Conservation (phyloP, 2,329 filamentous ascomycete species). For the Pseudocercospora vitis region DNA sequence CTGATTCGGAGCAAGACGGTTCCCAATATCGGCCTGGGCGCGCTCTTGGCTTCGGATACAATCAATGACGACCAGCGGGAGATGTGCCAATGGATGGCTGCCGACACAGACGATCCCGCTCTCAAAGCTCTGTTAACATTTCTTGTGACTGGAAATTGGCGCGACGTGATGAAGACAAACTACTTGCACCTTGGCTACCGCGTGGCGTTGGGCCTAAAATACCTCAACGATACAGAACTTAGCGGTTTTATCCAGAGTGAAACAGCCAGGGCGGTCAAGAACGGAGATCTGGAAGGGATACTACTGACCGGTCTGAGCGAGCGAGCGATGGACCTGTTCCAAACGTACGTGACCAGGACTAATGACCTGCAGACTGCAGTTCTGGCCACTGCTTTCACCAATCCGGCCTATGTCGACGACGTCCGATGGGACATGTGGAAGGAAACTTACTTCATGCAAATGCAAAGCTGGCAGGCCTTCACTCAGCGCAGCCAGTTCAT, state of each 20-base stretch:
- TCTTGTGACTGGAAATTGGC: conserved; percentile 75
- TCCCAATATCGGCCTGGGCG: conserved; percentile 50
- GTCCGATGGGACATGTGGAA: conserved; percentile 74
- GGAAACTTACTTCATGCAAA: conserved; percentile 68
- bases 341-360: conserved; percentile 72
- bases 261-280: conserved; percentile 59
- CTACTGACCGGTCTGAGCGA: conserved; percentile 76
- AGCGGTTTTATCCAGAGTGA: conserved; percentile 51
- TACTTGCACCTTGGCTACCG: conserved; percentile 74
- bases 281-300: conserved; percentile 74
- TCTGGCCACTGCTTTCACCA: conserved; percentile 70
- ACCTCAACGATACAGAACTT: conserved; percentile 60
- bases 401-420: conserved; percentile 75
- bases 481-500: conserved; percentile 75
- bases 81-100: conserved; percentile 62
- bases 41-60: conserved; percentile 50
- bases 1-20: conserved; percentile 69
- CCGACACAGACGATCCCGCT: conserved; percentile 71
- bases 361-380: conserved; percentile 78
- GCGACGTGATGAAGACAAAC: conserved; percentile 68
- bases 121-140: conserved; percentile 76
- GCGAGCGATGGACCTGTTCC: conserved; percentile 70
- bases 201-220: conserved; percentile 69
- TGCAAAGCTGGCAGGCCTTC: conserved; percentile 71
- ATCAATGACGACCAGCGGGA: conserved; percentile 61